Conservation (phyloP, 441 rosid species). For the Arabidopsis hybrid region DNA sequence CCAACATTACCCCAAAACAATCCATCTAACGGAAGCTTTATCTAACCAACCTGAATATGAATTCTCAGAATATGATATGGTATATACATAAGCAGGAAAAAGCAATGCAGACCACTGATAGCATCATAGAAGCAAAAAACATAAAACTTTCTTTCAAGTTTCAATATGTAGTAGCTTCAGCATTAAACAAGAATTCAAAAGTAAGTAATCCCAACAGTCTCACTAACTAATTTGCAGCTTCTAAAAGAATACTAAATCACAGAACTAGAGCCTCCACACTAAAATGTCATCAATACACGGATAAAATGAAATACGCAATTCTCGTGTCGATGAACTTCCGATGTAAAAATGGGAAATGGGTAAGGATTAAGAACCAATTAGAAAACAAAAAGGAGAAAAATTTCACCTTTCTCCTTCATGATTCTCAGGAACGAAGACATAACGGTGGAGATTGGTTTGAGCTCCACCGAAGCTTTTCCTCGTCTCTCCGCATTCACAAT, state of each 20-base stretch:
- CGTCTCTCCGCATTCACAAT: conserved; percentile 93
- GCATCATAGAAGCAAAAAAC: not conserved
- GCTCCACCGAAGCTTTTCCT: conserved; percentile 73
- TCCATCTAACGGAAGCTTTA: not conserved
- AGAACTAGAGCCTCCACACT: conserved; percentile 16
- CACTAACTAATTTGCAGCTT: not conserved
- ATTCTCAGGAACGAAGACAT: conserved; percentile 87
- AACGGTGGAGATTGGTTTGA: conserved; percentile 82
- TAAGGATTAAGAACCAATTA: not conserved
- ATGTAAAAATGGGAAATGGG: not conserved
- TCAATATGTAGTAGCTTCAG: conserved; percentile 7
- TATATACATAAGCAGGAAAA: not conserved
- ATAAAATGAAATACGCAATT: not conserved
- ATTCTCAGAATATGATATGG: too few relatives aligned
- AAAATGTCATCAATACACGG: not conserved
- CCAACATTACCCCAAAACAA: not conserved
- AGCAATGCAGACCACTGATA: not conserved
- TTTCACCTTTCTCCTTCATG: conserved; percentile 82
- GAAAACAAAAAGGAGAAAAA: not conserved
- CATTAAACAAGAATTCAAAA: not conserved
- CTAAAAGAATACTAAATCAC: not conserved
- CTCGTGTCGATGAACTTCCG: not conserved
- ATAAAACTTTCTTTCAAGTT: not conserved
- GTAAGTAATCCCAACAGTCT: not conserved
- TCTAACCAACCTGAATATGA: not conserved